These are phyloP conservation scores for Salix viminalis DNA, from an alignment of 345 rosid species.

Conservation along the genomic window DNA sequence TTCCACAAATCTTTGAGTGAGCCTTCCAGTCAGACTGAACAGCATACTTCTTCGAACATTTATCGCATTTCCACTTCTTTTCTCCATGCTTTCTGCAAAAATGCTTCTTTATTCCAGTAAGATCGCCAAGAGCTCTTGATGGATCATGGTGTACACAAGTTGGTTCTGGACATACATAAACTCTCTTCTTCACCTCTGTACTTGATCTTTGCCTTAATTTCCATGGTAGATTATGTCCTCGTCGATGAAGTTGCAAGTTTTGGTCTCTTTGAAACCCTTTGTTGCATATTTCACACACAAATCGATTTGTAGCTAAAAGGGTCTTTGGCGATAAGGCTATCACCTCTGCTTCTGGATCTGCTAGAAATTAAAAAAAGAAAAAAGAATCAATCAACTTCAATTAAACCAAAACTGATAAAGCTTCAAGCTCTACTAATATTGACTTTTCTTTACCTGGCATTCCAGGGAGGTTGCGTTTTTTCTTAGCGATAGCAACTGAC, in stretches of 20 bases:
- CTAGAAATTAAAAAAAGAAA: conserved; percentile 4
- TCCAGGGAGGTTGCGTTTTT: conserved; percentile 93
- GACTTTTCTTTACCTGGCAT: conserved; percentile 71
- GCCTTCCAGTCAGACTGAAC: conserved; percentile 99
- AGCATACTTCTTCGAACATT: conserved; percentile 90
- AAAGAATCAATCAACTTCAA: neutral
- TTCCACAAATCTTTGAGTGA: conserved; percentile 90
- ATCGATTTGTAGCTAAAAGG: conserved; percentile 82
- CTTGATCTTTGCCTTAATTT: conserved; percentile 80
- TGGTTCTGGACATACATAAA: conserved; percentile 80
- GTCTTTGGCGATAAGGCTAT: conserved; percentile 86
- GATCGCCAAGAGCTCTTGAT: conserved; percentile 84
- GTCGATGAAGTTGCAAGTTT: conserved; percentile 88
- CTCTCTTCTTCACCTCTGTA: conserved; percentile 86
- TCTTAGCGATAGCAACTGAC: conserved; percentile 47
- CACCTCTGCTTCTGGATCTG: conserved; percentile 98
- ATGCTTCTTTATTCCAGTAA: conserved; percentile 95
- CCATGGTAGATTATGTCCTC: conserved; percentile 97
- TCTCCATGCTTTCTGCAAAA: conserved; percentile 95
- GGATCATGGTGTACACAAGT: conserved; percentile 91
- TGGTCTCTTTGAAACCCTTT: conserved; percentile 98
- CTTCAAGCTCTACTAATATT: neutral
- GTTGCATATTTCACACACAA: conserved; percentile 92
- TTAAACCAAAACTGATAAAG: neutral
- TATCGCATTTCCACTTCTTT: conserved; percentile 95